Conservation (phyloP, 1,284 basidiomycete species). For the Ustilago xerochloae region DNA sequence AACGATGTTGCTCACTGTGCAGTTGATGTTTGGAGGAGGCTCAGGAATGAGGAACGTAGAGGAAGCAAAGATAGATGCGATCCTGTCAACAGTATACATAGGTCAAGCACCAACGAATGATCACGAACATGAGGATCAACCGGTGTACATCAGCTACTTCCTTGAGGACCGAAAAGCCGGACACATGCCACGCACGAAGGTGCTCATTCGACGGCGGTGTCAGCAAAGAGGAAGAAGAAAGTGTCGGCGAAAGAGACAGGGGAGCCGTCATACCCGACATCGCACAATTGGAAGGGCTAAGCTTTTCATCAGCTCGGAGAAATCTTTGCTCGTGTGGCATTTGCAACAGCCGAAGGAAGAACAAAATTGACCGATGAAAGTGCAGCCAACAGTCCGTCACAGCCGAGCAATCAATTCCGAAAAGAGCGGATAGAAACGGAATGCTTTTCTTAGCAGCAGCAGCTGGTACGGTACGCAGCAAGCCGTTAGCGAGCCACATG, state of each 20-base stretch:
- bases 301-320: constrained; percentile 10
- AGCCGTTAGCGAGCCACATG: constrained; percentile 1
- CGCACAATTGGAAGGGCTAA: constrained; percentile 10
- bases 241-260: not conserved
- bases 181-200: not conserved
- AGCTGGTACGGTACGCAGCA: not conserved
- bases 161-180: constrained; percentile 17
- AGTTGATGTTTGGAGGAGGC: not conserved
- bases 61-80: not conserved
- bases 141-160: not conserved
- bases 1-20: not conserved
- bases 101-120: not conserved
- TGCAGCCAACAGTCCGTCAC: constrained; percentile 3
- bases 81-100: not conserved
- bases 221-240: constrained; percentile 7
- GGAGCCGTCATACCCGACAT: constrained; percentile 24
- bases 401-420: not conserved
- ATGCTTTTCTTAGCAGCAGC: not conserved
- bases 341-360: not conserved
- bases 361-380: constrained; percentile 1
- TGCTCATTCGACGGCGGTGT: too few species aligned
- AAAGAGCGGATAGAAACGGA: constrained; percentile 1
- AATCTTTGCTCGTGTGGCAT: constrained; percentile 1
- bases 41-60: not conserved
- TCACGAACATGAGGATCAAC: not conserved